Evolutionary conservation across 306 rosid genomes (phyloP).

Genomic region (Hippophae gyantsensis): DNA sequence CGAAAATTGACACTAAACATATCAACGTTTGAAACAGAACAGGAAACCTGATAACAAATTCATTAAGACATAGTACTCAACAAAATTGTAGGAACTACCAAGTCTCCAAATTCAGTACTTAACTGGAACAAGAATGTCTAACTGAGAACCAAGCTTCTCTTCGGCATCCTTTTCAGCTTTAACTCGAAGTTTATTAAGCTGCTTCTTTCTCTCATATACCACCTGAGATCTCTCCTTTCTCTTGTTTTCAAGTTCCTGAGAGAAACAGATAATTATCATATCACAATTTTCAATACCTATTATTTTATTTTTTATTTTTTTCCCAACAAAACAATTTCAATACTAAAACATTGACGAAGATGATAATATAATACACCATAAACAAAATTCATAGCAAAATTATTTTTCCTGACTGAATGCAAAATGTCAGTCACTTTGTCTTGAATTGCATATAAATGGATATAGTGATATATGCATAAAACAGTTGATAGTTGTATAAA

Average conservation of each 20-base stretch:
- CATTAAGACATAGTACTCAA: constrained; percentile 12
- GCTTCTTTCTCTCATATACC: constrained; percentile 54
- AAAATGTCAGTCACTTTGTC: no score
- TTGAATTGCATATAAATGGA: no score
- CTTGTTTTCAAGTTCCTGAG: constrained; percentile 58
- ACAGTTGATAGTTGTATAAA: no score
- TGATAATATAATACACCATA: no score
- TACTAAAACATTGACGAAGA: no score
- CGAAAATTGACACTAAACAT: constrained; percentile 5
- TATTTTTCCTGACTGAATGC: no score
- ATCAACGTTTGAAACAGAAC: neutral
- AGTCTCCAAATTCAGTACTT: constrained; percentile 28
- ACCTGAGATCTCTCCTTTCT: constrained; percentile 43
- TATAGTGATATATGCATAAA: no score
- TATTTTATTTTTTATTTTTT: no score
- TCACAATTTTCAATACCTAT: no score
- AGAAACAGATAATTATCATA: neutral
- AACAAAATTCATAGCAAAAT: no score
- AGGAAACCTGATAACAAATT: constrained; percentile 20
- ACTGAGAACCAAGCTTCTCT: constrained; percentile 51
- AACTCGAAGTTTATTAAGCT: constrained; percentile 31
- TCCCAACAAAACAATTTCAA: neutral
- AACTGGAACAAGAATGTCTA: constrained; percentile 44
- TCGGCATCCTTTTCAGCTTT: constrained; percentile 45
- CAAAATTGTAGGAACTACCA: constrained; percentile 18